phyloP scores from a whole-genome alignment of 805 yeast species.

The Candida awuae region DNA sequence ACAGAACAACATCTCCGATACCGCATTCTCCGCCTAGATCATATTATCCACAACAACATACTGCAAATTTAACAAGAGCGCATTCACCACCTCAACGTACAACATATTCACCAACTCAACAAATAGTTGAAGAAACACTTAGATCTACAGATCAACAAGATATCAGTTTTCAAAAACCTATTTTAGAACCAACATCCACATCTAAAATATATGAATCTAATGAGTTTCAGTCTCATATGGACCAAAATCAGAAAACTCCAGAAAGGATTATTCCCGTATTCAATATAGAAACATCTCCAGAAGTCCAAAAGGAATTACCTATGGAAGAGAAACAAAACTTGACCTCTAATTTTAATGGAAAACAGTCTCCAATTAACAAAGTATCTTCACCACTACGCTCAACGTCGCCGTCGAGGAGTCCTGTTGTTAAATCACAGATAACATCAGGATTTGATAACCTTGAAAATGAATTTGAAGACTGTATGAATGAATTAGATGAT shows the following conservation, averaged over 20 bases:
- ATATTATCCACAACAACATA: background rate
- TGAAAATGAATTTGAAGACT: constrained; percentile 22
- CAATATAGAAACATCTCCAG: background rate
- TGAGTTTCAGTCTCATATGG: no score
- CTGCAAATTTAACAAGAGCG: no score
- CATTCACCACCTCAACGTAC: constrained; percentile 1
- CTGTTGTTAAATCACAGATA: constrained; percentile 14
- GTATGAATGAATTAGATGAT: constrained; percentile 12
- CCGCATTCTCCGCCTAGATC: background rate
- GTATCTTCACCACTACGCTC: constrained; percentile 1
- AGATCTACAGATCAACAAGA: background rate
- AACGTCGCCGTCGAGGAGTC: constrained; percentile 8
- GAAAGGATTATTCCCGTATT: background rate
- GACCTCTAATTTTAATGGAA: background rate
- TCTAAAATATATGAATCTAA: background rate
- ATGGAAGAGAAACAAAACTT: background rate
- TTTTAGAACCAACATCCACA: background rate
- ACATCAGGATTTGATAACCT: constrained; percentile 23
- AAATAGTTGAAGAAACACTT: background rate
- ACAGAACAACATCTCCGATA: background rate
- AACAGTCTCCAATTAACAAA: no score
- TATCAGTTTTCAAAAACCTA: background rate
- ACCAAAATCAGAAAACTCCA: background rate
- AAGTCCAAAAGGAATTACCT: background rate
- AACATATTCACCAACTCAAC: background rate